A percentile compares a stretch with the other conserved stretches of the same genome.
Conservation (phyloP, 2,329 filamentous ascomycete genomes). For the Microascus cirrosus region DNA sequence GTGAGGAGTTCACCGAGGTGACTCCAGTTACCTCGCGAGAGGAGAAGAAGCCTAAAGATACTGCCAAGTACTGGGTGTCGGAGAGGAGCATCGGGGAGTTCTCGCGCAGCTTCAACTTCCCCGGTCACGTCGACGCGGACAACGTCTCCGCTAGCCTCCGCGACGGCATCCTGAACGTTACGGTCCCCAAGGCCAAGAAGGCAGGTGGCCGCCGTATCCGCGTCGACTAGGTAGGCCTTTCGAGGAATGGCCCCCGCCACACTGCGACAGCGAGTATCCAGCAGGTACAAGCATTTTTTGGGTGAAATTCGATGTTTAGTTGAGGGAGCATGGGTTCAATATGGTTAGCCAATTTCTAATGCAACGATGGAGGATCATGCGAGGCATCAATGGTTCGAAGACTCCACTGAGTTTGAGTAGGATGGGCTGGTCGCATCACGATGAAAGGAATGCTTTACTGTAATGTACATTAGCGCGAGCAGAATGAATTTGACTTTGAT, state of each 20-base stretch:
- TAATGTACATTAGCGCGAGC: neutral
- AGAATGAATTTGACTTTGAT: neutral
- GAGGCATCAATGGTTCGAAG: neutral
- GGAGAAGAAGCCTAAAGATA: slow-evolving; percentile 19
- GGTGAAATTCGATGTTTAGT: neutral
- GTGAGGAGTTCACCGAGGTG: slow-evolving; percentile 13
- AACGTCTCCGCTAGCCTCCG: slow-evolving; percentile 50
- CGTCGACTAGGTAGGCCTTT: slow-evolving; percentile 29
- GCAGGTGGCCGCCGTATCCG: slow-evolving; percentile 42
- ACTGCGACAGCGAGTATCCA: neutral
- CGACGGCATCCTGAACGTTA: slow-evolving; percentile 53
- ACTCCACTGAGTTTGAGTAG: neutral
- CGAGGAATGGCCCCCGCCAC: neutral
- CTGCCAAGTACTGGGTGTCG: slow-evolving; percentile 58
- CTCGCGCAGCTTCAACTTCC: slow-evolving; percentile 58
- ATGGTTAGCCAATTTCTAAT: no score
- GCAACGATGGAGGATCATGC: no score
- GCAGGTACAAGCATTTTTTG: neutral
- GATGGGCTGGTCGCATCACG: neutral
- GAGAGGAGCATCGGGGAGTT: slow-evolving; percentile 59
- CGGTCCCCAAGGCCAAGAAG: slow-evolving; percentile 56
- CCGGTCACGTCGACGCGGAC: slow-evolving; percentile 50
- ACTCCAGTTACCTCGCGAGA: neutral
- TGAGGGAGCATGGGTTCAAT: neutral
- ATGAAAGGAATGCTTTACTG: neutral